Base-by-base conservation (phyloP, 2,329 filamentous ascomycete species). In the Graphiopsis chlorocephala region DNA sequence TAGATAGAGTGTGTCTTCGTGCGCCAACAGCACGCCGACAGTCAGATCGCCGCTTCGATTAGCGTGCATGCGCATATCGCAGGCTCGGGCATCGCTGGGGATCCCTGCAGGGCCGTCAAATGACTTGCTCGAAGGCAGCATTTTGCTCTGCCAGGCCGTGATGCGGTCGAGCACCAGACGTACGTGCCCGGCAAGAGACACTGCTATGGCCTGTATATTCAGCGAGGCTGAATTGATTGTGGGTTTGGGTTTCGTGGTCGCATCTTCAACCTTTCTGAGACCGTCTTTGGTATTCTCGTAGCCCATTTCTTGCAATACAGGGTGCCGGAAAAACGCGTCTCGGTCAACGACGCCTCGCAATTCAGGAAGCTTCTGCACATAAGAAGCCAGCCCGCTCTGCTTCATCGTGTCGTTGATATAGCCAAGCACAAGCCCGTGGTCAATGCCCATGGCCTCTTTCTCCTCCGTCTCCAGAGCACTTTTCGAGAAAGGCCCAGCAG, bases 401-500 rank as follows among this genome's bases (percentile, higher is more conserved):
- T 53, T 74, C 76, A 65, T 76, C 69, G 45, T 78, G 70, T 85
- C 85, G 69, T 90, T 85, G 42, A 98, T 90, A 73, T 97, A 97
- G 0, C 86, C 84, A 10, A 97, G 77, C 0, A 96, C 87, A 64
- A 88, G 88, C 17, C 83, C 82, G 58, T 90, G 85, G 68, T 96
- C 91, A 66, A 96, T 86, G n/a, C 69, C 71, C 0, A 86, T 86
- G 0, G 90, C 87, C 70, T 95, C 91, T 69, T 90, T 90, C 66
- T 94, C 92, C 26, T 88, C 84, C 52, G 90, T 82, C 68, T 97
- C 94, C 25, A 92, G 88, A 8, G 83, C 79, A 20, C 81, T 81
- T 55, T 84, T 80, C 1, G 82, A 83, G 17, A 83, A 82, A 0
- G 87, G 80, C 70, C 90, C 79, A 73, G 89, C 87, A 6, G 86